Percentiles rank a stretch among this genome's conserved stretches.
Evolutionary conservation across 108 stramenopile genomes (phyloP).

Genomic region (Conticribra weissflogii): DNA sequence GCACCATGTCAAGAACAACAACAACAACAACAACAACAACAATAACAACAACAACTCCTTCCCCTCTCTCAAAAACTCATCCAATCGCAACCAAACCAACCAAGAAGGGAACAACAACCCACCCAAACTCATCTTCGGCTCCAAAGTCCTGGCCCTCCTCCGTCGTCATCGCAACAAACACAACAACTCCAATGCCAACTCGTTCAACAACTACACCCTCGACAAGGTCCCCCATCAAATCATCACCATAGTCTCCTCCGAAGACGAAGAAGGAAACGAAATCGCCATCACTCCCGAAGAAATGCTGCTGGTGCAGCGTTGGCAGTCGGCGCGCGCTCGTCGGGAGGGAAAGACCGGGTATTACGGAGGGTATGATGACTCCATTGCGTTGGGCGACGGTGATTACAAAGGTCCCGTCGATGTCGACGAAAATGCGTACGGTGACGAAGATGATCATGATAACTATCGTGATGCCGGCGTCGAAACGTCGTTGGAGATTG

Average conservation of each 20-base stretch:
- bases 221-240: conserved; percentile 3
- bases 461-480: too few species aligned
- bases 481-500: too few species aligned
- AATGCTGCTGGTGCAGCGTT: conserved; percentile 7
- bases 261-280: conserved; percentile 11
- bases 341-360: neutral
- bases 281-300: conserved; percentile 8
- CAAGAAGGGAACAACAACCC: neutral
- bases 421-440: neutral
- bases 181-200: neutral
- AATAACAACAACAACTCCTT: neutral
- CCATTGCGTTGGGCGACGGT: neutral
- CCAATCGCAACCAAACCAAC: neutral
- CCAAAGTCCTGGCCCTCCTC: conserved; percentile 15
- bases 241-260: conserved; percentile 10
- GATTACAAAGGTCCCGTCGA: neutral
- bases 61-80: neutral
- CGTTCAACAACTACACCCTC: neutral
- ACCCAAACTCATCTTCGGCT: conserved; percentile 3
- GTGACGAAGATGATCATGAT: neutral
- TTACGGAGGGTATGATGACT: neutral
- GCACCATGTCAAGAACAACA: neutral
- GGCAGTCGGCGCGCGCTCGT: conserved; percentile 21
- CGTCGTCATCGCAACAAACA: conserved; percentile 3
- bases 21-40: neutral